Percentiles rank a stretch among this genome's conserved stretches.
These are phyloP conservation scores for Vitis rupestris DNA, from an alignment of 164 flowering plant species.

Conservation along the genomic window DNA sequence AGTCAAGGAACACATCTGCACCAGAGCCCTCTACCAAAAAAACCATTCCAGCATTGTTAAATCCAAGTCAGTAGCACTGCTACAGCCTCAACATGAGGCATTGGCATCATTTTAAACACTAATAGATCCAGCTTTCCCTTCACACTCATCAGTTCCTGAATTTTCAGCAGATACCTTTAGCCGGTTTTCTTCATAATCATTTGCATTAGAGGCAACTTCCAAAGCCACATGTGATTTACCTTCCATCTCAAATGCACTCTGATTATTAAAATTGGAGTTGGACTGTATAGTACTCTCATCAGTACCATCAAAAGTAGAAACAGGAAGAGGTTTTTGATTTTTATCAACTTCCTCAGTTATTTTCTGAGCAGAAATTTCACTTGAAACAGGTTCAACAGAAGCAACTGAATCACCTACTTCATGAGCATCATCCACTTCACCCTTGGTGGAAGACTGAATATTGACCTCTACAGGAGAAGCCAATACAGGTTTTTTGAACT, in stretches of 20 bases:
- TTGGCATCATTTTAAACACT: conserved; percentile 1
- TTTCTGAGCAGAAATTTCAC: conserved; percentile 7
- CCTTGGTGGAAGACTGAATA: not conserved
- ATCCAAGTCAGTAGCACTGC: not conserved
- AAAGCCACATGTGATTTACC: conserved; percentile 8
- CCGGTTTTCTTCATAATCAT: conserved; percentile 1
- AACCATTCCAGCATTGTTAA: too few relatives aligned
- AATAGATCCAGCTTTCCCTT: conserved; percentile 1
- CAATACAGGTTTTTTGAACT: not conserved
- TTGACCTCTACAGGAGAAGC: conserved; percentile 4
- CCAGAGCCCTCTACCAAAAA: not conserved
- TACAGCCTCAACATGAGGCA: not conserved
- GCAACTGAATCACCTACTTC: conserved; percentile 11
- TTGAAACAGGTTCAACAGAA: conserved; percentile 15
- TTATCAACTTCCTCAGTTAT: not conserved
- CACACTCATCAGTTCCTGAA: conserved; percentile 5
- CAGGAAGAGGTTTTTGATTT: conserved; percentile 10
- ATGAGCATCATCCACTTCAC: not conserved
- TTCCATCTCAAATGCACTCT: conserved; percentile 4
- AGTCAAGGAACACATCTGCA: too few relatives aligned
- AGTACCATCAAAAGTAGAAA: conserved; percentile 7
- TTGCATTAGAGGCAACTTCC: conserved; percentile 13
- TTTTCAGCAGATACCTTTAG: conserved; percentile 4
- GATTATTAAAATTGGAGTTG: conserved; percentile 14
- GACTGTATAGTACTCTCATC: conserved; percentile 5